Conservation (phyloP, 1,284 basidiomycete species). For the Rhodotorula mucilaginosa region DNA sequence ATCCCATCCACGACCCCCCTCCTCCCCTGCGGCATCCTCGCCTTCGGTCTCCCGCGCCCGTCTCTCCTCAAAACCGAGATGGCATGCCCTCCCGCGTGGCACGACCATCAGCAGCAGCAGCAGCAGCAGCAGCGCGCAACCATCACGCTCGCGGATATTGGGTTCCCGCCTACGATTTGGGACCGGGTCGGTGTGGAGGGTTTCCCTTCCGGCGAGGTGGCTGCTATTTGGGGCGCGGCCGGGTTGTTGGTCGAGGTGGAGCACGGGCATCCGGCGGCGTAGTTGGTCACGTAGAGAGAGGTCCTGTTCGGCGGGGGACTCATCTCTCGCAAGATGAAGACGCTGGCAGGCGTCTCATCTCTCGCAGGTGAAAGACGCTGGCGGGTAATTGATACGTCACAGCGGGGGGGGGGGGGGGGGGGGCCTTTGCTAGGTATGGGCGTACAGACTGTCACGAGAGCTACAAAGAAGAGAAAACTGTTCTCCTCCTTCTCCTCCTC, state of each 20-base stretch:
- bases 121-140: not conserved
- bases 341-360: too few relatives aligned
- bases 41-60: conserved; percentile 17
- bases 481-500: too few relatives aligned
- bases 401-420: too few relatives aligned
- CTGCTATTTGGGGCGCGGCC: not conserved
- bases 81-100: not conserved
- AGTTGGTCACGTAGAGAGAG: too few relatives aligned
- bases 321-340: too few relatives aligned
- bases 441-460: too few relatives aligned
- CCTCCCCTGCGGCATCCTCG: conserved; percentile 12
- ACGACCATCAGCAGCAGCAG: not conserved
- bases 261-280: not conserved
- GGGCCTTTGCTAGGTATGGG: too few relatives aligned
- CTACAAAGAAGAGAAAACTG: too few relatives aligned
- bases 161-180: conserved; percentile 26
- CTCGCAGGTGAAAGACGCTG: too few relatives aligned
- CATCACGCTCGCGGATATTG: conserved; percentile 20
- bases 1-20: not conserved
- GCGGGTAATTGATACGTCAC: too few relatives aligned
- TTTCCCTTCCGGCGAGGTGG: not conserved
- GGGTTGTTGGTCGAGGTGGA: conserved; percentile 2
- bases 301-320: too few relatives aligned
- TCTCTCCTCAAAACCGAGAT: not conserved
- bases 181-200: conserved; percentile 24